Evolutionary conservation across 768 basidiomycete species (phyloP).

Genomic region (Tremella yokohamensis): DNA sequence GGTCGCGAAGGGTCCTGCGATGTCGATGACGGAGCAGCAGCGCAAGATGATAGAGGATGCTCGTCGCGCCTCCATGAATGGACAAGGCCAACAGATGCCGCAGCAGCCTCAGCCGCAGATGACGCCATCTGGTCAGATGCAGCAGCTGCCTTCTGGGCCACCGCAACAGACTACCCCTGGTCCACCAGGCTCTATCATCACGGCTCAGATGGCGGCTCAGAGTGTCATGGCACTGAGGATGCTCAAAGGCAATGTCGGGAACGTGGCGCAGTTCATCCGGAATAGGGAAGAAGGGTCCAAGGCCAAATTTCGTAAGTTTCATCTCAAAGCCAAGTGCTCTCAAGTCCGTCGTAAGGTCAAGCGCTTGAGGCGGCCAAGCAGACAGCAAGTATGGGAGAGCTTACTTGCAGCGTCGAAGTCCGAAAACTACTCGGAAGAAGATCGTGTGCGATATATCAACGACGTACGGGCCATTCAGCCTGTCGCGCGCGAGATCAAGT

Average conservation of each 20-base stretch:
- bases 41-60: constrained; percentile 19
- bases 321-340: background rate
- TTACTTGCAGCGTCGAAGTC: background rate
- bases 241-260: background rate
- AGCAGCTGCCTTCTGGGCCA: background rate
- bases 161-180: background rate
- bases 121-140: background rate
- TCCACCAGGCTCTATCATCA: background rate
- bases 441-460: constrained; percentile 10
- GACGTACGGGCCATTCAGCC: constrained; percentile 18
- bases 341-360: background rate
- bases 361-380: too few species aligned
- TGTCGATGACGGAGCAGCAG: constrained; percentile 19
- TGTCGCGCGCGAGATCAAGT: constrained; percentile 22
- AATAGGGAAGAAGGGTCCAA: constrained; percentile 15
- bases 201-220: constrained; percentile 3
- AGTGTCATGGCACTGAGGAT: background rate
- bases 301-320: constrained; percentile 22
- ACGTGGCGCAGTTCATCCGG: constrained; percentile 14
- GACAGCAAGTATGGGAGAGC: too few species aligned
- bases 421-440: constrained; percentile 4
- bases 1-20: constrained; percentile 8
- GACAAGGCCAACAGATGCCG: constrained; percentile 4
- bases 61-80: constrained; percentile 1
- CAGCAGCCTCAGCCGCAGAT: constrained; percentile 3